Evolutionary conservation across 164 flowering plant species (phyloP), one percentile per base, ranked within the genome.

Genomic region (Litsea cubeba): DNA sequence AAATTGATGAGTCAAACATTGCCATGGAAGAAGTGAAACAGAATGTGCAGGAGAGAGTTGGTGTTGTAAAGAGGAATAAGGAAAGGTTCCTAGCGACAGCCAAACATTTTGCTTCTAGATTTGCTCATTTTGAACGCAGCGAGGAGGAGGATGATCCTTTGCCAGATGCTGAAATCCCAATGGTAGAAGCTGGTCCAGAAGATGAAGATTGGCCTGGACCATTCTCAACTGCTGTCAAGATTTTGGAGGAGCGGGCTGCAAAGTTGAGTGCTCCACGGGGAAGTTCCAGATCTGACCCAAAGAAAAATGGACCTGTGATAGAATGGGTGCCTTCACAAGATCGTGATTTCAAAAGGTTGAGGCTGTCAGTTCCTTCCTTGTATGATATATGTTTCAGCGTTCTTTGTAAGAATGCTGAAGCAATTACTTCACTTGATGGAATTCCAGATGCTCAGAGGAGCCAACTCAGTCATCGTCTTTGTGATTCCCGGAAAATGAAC

Each of bases 191-290:
- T 20, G 68, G 57, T 20, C 54, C 22, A 50, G 86, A 77, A 63
- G 68, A 73, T 32, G 95, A 90, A 79, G 97, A 91, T 81, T 93
- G 97, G 97, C 95, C 97, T n/a, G 97, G 97, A 69, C 95, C 95
- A 17, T 95, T 95, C 79, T 88, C 95, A 18, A 93, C 97, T 72
- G 97, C 98, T 50, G 79, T 89, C 90, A 89, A 85, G 74, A 92
- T 93, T 74, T 84, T 88, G 50, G 86, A 71, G 77, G 95, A 88
- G 50, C 82, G 96, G 30, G 82, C 58, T 20, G 65, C 26, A 62
- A 87, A 82, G 62, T 49, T 60, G 68, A 75, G 75, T 35, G 30
- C 49, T 68, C 81, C 49, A 28, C 76, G 50, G 62, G 70, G 12
- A 25, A 74, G 5, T 12, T 24, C 75, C 23, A 58, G 72, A 25